Evolutionary conservation across 2,329 filamentous ascomycete species (phyloP), one percentile per base, ranked within the genome.

Genomic region (Pestalotiopsis sp.): DNA sequence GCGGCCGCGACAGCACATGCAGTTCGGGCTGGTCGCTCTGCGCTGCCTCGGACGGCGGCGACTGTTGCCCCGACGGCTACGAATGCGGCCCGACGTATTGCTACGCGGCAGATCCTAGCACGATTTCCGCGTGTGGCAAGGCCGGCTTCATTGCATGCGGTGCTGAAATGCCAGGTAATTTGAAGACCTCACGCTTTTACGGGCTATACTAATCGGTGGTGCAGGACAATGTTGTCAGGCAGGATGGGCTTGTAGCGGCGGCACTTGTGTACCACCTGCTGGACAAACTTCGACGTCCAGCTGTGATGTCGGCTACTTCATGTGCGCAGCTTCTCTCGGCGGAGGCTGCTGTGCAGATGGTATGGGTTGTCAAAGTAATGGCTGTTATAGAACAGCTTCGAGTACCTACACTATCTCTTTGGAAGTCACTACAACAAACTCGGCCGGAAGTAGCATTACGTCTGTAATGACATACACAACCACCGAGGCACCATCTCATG

Each of bases 341-440:
- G 85, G 83, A 68, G 87, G 87, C 0, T 90, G 88, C 71, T 90
- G 88, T 73, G 77, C 76, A 2, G 82, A 76, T 61, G 84, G 83
- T 4, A 82, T 85, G 80, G 83, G 76, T 31, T 90, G 88, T 72
- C 87, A 81, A 2, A n/a, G 6, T 4, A 77, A 74, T 20, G 76
- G 74, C 14, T 90, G 88, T 73, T 89, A 86, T 69, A 79, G 82
- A 1, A 86, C 83, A 0, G 78, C 77, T 0, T 81, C 84, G 1
- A 74, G 79, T 1, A 88, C 86, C 0, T 77, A 80, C n/a, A 83
- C 81, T 1, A 74, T 84, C 6, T 83, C 82, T 1, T 77, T 80
- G 45, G 80, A 80, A 0, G 72, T 83, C 12, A 88, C 85, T 1
- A 85, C 83, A 0, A 87, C 83, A 0, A 77, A 82, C 45, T 78